phyloP scores from a whole-genome alignment of 2,329 filamentous ascomycete species.

The Xylariomycetidae sp. region DNA sequence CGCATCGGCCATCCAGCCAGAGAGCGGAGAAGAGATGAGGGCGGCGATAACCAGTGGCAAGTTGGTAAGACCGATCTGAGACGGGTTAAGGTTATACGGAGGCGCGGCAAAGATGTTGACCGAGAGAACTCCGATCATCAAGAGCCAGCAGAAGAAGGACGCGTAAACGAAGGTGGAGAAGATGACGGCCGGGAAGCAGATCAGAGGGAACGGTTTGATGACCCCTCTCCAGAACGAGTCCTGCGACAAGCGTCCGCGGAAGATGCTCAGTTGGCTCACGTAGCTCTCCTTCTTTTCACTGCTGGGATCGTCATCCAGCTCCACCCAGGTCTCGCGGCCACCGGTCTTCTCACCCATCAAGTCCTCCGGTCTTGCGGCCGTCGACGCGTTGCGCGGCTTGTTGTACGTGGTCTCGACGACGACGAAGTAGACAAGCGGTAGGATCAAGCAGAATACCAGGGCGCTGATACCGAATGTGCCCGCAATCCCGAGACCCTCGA shows the following conservation, averaged over 20 bases:
- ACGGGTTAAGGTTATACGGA: constrained; percentile 17
- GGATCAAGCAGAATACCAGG: constrained; percentile 33
- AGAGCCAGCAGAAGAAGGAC: constrained; percentile 19
- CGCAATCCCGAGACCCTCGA: constrained; percentile 28
- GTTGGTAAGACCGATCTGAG: constrained; percentile 19
- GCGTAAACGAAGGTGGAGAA: constrained; percentile 21
- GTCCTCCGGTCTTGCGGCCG: constrained; percentile 5
- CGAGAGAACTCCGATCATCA: constrained; percentile 19
- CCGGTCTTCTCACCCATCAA: constrained; percentile 2
- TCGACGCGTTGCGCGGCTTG: constrained; percentile 2
- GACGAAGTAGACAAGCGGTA: constrained; percentile 36
- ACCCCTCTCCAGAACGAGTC: constrained; percentile 22
- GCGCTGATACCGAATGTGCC: constrained; percentile 33
- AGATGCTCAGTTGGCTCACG: constrained; percentile 17
- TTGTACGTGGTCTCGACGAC: constrained; percentile 37
- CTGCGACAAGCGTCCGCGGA: constrained; percentile 21
- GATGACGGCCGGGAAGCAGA: constrained; percentile 20
- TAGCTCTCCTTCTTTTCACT: constrained; percentile 15
- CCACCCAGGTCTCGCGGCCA: constrained; percentile 1
- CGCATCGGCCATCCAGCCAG: constrained; percentile 19
- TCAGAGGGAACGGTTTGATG: constrained; percentile 21
- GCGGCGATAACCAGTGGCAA: constrained; percentile 15
- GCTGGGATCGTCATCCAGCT: constrained; percentile 10
- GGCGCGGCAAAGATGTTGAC: constrained; percentile 17
- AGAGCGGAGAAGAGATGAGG: constrained; percentile 17